Base-by-base conservation (phyloP, 306 rosid genomes). In the Trichosanthes truncata region DNA sequence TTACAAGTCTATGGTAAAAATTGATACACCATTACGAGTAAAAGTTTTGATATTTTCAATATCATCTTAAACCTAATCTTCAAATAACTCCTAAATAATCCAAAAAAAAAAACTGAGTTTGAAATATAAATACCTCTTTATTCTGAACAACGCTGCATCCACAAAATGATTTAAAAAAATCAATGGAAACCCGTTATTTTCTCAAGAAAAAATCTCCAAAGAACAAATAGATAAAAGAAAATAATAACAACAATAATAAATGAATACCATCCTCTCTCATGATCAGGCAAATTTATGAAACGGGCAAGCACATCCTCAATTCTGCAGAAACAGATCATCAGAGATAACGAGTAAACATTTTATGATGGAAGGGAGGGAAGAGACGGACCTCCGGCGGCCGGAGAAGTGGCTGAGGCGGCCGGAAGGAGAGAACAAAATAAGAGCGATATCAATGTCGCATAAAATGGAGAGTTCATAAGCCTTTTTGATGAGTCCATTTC, bases 301-400 rank as follows among this genome's bases (percentile, higher is more conserved):
- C 97, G 98, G 61, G 90, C 88, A 26, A 93, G 85, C 38, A 93
- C 98, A 69, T 93, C 98, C 72, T 93, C 98, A 35, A 93, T 91
- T 88, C 98, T 93, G 89, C 35, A 78, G 14, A 76, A 35, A 31
- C 7, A 59, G n/a, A 35, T 33, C 11, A 15, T 41, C 3, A 4
- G 7, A 43, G 17, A 45, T 45, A 9, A 2, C 11, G 41, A 49
- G 26, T 2, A 49, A 56, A 4, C 5, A 38, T 38, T 38, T 38
- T 8, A 38, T 29, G 38, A 21, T 63, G 35, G 5, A 45, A 17
- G 21, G 7, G 11, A 36, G 25, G 3, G 56, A 6, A 15, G 56
- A 5, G 2, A 18, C 7, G 45, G 46, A 90, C 92, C 92, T 88
- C 53, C 84, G 85, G 68, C 83, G 83, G 67, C 95, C 89, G 0